Base-by-base conservation (phyloP, 441 rosid species). In the Gossypium davidsonii region DNA sequence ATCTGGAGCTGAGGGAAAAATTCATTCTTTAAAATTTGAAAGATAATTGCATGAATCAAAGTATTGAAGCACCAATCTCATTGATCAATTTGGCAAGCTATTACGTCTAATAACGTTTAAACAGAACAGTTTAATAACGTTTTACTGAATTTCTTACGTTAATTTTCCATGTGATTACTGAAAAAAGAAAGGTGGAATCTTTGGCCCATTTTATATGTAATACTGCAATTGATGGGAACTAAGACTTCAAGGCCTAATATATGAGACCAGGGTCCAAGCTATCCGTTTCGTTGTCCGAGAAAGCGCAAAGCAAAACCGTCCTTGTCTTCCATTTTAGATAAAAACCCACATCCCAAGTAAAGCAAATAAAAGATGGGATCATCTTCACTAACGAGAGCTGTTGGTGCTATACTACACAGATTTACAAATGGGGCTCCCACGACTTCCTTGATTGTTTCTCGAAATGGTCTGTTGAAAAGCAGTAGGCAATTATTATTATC, bases 391-490 rank as follows among this genome's bases (percentile, higher is more conserved):
- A 74, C 80, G 82, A 85, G 91, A 85, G 85, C 77, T 39, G 69
- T 81, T 25, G 86, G 85, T 21, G 77, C 78, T 53, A 48, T 88
- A 17, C 78, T 92, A 56, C 78, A 60, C 31, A 80, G 89, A 78
- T 76, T 92, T 67, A 80, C 85, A 37, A 74, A 70, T 81, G 89
- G 86, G 15, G 21, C 82, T 31, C 72, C 75, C 39, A 81, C 81
- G 65, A 67, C 57, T 67, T 74, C 81, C 64, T 64, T 59, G 62
- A 73, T 71, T 51, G 71, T 67, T 74, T 75, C 81, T 75, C 80
- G 83, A 51, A 56, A 62, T 69, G 76, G 48, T 53, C 79, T 82
- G 26, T 74, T 76, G 14, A 65, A 73, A 26, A 63, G 61, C 52
- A 49, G 59, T 15, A 79, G 79, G 48, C 67, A 61, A 60, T 20